Percentiles rank a stretch among this genome's conserved stretches.
Conservation (phyloP, 208 protist genomes). For the Wallacemonas rigidus region DNA sequence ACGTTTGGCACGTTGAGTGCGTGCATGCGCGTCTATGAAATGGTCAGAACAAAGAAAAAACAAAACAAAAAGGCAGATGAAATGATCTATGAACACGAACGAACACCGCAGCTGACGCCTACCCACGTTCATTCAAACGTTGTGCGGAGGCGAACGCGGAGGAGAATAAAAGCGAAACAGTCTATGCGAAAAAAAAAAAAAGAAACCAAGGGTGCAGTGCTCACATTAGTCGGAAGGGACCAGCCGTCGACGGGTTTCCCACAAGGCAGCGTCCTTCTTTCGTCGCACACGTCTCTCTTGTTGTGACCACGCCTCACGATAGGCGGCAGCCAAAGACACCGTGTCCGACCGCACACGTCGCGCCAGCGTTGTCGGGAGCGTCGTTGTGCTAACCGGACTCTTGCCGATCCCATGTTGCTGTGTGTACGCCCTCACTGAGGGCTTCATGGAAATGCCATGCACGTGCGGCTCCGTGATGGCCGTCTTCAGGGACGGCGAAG, state of each 20-base stretch:
- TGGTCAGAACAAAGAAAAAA: too few species aligned
- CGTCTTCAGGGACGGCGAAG: conserved; percentile 12
- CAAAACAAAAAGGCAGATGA: too few species aligned
- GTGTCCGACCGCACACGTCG: conserved; percentile 23
- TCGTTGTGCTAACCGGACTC: not conserved
- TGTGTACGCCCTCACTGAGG: conserved; percentile 13
- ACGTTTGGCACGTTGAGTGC: too few species aligned
- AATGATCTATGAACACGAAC: too few species aligned
- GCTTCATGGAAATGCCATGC: conserved; percentile 22
- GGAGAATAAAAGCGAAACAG: not conserved
- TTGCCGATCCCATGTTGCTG: conserved; percentile 14
- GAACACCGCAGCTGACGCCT: too few species aligned
- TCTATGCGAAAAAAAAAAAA: not conserved
- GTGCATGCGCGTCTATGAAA: too few species aligned
- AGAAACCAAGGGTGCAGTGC: not conserved
- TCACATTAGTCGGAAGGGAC: conserved; percentile 15
- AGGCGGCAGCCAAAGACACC: conserved; percentile 25
- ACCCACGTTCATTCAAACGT: too few species aligned
- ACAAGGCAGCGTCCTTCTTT: conserved; percentile 23
- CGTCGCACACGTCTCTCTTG: conserved; percentile 24
- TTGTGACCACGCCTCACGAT: conserved; percentile 27
- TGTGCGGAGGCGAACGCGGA: not conserved
- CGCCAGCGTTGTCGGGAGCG: conserved; percentile 26
- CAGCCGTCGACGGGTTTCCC: conserved; percentile 33
- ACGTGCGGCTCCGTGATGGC: conserved; percentile 25